Evolutionary conservation across 306 rosid species (phyloP), one percentile per base, ranked within the genome.

Genomic region (Vigna hirtella): DNA sequence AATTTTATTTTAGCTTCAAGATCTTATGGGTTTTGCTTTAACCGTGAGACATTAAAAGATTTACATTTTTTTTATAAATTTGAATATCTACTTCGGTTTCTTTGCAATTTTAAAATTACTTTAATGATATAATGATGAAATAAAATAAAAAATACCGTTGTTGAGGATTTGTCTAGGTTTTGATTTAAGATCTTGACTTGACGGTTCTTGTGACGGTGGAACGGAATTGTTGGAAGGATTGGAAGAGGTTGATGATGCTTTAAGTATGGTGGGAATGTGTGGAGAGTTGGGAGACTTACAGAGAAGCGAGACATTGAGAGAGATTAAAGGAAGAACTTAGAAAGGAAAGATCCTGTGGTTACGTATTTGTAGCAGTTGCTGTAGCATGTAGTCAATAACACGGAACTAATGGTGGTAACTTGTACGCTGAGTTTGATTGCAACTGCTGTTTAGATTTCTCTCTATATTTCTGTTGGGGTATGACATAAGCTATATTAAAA

Each of bases 291-390:
- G 4, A 28, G 32, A 4, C 32, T 3, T 28, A 28, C 3, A 28
- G 34, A 55, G 79, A 88, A 36, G 40, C 82, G 83, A 88, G 88
- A 88, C 97, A 90, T 91, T 11, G 67, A 34, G 80, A 34, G 68
- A 52, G 70, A 51, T 20, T 24, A 64, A 22, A 16, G 49, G 4
- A 58, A 82, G 9, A 52, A 57, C n/a, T 2, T 5, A 24, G 9
- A 16, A 7, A 26, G 15, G 14, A 74, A 16, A 73, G 32, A 7
- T 58, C 50, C 26, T 70, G 20, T n/a, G 20, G n/a, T 70, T 45
- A 73, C 32, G 32, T 74, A 8, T 28, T 28, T 62, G 59, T 56
- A 22, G 77, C 5, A 22, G 56, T 26, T 26, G 28, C 28, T 26
- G 0, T 10, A 45, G 56, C 9, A 16, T 57, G 56, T 49, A 26